phyloP scores from a whole-genome alignment of 805 yeast genomes.

The Danielozyma ontarioensis region DNA sequence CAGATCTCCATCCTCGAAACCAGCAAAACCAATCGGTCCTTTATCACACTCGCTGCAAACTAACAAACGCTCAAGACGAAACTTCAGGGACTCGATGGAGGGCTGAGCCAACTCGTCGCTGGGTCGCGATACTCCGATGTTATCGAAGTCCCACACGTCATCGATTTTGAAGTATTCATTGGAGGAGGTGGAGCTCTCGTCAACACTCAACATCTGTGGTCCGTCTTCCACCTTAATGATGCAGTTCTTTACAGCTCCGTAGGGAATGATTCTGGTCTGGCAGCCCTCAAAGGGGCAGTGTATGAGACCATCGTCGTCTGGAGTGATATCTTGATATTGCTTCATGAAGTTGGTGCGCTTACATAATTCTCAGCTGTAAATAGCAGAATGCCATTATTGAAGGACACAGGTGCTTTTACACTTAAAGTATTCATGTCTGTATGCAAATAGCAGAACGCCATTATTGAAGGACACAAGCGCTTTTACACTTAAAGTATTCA shows the following conservation, averaged over 20 bases:
- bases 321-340: too few relatives aligned
- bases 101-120: constrained; percentile 23
- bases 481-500: too few relatives aligned
- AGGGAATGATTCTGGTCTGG: constrained; percentile 19
- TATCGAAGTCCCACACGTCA: constrained; percentile 78
- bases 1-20: constrained; percentile 21
- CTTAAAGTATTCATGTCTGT: too few relatives aligned
- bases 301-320: too few relatives aligned
- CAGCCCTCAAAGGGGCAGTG: constrained; percentile 23
- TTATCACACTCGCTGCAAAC: constrained; percentile 74
- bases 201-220: constrained; percentile 23
- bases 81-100: constrained; percentile 8
- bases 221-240: constrained; percentile 14
- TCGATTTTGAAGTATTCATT: constrained; percentile 36
- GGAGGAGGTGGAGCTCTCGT: background rate
- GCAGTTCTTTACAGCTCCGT: constrained; percentile 6
- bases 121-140: constrained; percentile 64
- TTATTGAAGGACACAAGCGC: too few relatives aligned
- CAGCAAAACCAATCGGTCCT: constrained; percentile 75
- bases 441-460: too few relatives aligned
- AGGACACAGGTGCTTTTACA: too few relatives aligned
- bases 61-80: constrained; percentile 46
- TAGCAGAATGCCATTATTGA: too few relatives aligned
- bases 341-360: too few relatives aligned
- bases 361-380: too few relatives aligned